Base-by-base conservation (phyloP, 768 basidiomycete species). In the Amanita rubescens region DNA sequence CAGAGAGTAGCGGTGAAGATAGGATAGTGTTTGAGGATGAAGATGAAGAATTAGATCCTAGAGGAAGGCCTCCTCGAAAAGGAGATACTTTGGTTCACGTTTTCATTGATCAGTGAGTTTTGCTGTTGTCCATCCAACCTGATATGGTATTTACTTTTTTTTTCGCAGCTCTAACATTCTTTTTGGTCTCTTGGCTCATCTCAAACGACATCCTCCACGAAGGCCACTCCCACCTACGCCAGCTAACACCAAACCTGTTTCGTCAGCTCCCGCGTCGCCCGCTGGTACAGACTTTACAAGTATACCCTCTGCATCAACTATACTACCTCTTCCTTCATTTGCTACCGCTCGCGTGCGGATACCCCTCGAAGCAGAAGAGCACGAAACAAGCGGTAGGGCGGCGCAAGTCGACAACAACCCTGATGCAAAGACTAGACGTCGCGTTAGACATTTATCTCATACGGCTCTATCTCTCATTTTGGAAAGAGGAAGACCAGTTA, bases 151-250 rank as follows among this genome's bases (percentile, higher is more conserved):
- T 57, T 20, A 63, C 57, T 14, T 20, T 11, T 11, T 12, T 56
- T 62, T 73, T 22, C 55, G 44, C 59, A 92, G 90, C 59, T 93
- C 90, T 14, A 94, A 94, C 63, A 92, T 94, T 57, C 78, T 93
- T 43, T 84, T 94, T 56, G 90, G 90, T 32, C 77, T 92, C 51
- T 65, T 92, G n/a, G 79, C 75, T 25, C 81, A 85, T 66, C 67
- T 87, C 49, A 83, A 81, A 63, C 80, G 76, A 52, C 73, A 79
- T 57, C 69, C 73, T n/a, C 33, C 51, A 12, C 25, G 25, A 7
- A 70, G 68, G 34, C 71, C 67, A 6, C 51, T 60, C 30, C 56
- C 50, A 34, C 45, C 58, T 3, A 53, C 54, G 10, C 35, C 61
- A 3, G 50, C 46, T 2, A 32, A 56, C 20, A 54, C 12, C 34